Evolutionary conservation across 768 basidiomycete genomes (phyloP), one percentile per base, ranked within the genome.

Genomic region (Serendipita sp.): DNA sequence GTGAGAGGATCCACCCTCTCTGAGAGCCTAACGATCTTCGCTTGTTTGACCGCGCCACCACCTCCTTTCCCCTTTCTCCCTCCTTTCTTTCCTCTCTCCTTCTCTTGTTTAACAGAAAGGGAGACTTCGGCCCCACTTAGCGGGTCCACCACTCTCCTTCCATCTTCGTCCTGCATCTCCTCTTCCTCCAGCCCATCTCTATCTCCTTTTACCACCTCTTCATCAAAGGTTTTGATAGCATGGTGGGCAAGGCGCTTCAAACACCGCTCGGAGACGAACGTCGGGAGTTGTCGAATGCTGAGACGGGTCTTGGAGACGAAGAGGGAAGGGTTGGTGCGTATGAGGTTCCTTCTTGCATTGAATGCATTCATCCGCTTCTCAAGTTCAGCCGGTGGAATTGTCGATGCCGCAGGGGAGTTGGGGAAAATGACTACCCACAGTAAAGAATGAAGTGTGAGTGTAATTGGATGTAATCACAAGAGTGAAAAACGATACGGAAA

Each of bases 271-370:
- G 89, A 89, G 14, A 84, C 93, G 70, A 88, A 95, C 0, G 87
- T 75, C 0, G 96, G 96, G 24, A 99, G 80, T 68, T 96, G 91
- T 2, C 96, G 90, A 64, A 99, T 81, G 64, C 90, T 92, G 43
- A 99, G 82, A 65, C 96, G 91, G 0, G 91, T 97, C 69, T 84
- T 87, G 28, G 94, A 97, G 68, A 99, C 87, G 75, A 86, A 99
- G 3, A 99, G 77, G 0, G 90, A 88, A 0, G 96, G 95, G 72
- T 98, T 98, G 13, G 86, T 85, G 64, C 88, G 86, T 42, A 99
- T 81, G 33, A 97, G 79, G 0, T 82, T 75, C 43, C 86, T 79
- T 14, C 96, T 88, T 0, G 90, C 84, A 67, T 86, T 90, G 78
- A 87, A 96, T 0, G 94, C 90, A 41, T 76, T 75, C 14, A 87